Conservation (phyloP, 2,329 filamentous ascomycete species). For the Sarocladiaceae sp. region DNA sequence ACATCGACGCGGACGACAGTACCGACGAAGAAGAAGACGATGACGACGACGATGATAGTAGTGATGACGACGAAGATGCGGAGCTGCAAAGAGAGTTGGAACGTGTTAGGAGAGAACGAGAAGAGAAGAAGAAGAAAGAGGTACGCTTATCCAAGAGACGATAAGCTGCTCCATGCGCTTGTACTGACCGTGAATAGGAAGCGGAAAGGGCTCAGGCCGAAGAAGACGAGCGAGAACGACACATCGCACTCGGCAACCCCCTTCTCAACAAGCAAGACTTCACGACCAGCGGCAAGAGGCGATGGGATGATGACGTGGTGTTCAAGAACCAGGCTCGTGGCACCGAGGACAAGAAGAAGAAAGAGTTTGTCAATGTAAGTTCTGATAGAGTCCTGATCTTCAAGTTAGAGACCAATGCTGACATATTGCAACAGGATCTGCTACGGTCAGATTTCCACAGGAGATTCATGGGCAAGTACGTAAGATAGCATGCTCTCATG, state of each 20-base stretch:
- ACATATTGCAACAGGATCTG: slow-evolving; percentile 57
- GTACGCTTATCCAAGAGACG: slow-evolving; percentile 1
- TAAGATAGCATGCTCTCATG: slow-evolving; percentile 34
- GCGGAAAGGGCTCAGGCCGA: slow-evolving; percentile 76
- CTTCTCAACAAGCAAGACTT: slow-evolving; percentile 86
- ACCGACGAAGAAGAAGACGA: slow-evolving; percentile 53
- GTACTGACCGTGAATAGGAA: slow-evolving; percentile 43
- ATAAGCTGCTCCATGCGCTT: no score
- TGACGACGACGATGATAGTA: slow-evolving; percentile 37
- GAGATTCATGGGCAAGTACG: slow-evolving; percentile 81
- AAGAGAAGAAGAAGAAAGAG: slow-evolving; percentile 37
- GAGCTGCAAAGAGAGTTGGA: slow-evolving; percentile 90
- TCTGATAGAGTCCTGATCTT: no score
- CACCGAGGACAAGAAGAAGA: slow-evolving; percentile 85
- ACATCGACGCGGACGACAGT: slow-evolving; percentile 74
- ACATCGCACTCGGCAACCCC: slow-evolving; percentile 91
- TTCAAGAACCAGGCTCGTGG: slow-evolving; percentile 98
- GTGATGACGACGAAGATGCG: slow-evolving; percentile 58
- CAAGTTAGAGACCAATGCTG: slow-evolving; percentile 15
- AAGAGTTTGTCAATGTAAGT: slow-evolving; percentile 93
- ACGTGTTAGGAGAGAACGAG: slow-evolving; percentile 79
- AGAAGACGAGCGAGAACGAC: slow-evolving; percentile 75
- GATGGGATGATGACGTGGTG: slow-evolving; percentile 98
- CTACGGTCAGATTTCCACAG: slow-evolving; percentile 96
- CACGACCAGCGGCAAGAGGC: slow-evolving; percentile 67